A percentile compares a stretch with the other conserved stretches of the same genome.
Conservation (phyloP, 140 eudicot species). For the Senecio squalidus region DNA sequence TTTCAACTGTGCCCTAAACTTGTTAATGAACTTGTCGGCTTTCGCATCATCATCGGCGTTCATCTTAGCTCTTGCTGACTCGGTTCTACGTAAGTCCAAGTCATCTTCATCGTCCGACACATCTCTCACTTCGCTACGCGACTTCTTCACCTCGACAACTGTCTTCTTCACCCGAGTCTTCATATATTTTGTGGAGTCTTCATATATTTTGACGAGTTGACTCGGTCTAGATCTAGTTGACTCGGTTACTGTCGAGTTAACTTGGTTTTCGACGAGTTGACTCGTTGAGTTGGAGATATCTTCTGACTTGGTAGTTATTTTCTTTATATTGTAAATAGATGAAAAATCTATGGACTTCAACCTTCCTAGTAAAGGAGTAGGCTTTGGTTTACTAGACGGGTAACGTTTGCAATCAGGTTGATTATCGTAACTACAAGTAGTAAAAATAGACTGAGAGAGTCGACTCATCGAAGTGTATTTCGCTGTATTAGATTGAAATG, state of each 20-base stretch:
- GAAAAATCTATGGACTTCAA: too few species aligned
- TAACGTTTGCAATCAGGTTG: neutral
- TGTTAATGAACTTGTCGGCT: neutral
- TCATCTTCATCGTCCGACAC: slow-evolving; percentile 10
- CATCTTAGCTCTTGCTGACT: slow-evolving; percentile 23
- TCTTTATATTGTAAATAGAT: too few species aligned
- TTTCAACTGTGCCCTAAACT: neutral
- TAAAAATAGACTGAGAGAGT: neutral
- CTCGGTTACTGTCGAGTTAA: too few species aligned
- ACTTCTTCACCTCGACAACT: slow-evolving; percentile 22
- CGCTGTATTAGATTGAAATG: neutral
- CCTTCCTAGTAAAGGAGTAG: too few species aligned
- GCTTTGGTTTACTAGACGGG: neutral
- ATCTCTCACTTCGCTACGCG: slow-evolving; percentile 14
- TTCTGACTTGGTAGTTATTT: neutral
- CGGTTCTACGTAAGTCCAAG: slow-evolving; percentile 26
- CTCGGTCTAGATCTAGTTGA: slow-evolving; percentile 21
- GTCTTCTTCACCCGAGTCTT: neutral
- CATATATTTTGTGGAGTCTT: neutral
- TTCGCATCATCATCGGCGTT: neutral
- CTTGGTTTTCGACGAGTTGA: slow-evolving; percentile 22
- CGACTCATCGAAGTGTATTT: neutral
- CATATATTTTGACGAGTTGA: slow-evolving; percentile 19
- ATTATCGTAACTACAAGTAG: neutral
- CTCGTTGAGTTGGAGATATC: neutral